Evolutionary conservation across 805 yeast genomes (phyloP), one percentile per base, ranked within the genome.

Genomic region (Scheffersomyces coipomensis): DNA sequence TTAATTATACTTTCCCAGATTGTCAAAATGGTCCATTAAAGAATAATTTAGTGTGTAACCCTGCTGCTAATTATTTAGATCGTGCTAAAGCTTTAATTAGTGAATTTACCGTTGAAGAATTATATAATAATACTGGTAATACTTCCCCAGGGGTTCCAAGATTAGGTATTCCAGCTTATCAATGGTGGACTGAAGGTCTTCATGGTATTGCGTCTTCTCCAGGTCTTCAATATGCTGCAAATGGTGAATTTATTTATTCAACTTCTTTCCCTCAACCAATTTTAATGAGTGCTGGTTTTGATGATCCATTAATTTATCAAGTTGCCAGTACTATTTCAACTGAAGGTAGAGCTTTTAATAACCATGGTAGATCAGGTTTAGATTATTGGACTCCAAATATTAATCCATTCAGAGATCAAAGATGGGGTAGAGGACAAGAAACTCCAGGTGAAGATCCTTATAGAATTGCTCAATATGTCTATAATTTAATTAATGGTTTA

Each of bases 351-450:
- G 39, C 39, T 29, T 36, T 30, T 24, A 36, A 36, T 29, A 36
- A 36, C 19, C 27, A 19, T 29, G 39, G 39, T 30, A 36, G 39
- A 36, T 23, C 34, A 25, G 39, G 39, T 23, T 36, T 36, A 24
- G 39, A 36, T 36, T 36, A 22, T 27, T 36, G 30, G 19, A 18
- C 34, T 23, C 39, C 39, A 30, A 36, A 36, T 15, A 36, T 36
- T 17, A 36, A 36, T 29, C 39, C 39, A 30, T 27, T 29, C 33
- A 36, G 39, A 31, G 39, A 36, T 25, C 10, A 6, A 10, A 36
- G 39, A 36, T 36, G 39, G 39, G 44, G 44, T 23, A 34, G 44
- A 23, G 37, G 40, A 13, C 39, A 39, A 36, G 44, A 40, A 40
- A 40, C 33, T 37, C 36, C 35, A 15, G 39, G 41, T 12, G 38